A percentile compares a stretch with the other conserved stretches of the same genome.
phyloP scores from a whole-genome alignment of 257 asterid genomes.

The Cinchona pubescens region DNA sequence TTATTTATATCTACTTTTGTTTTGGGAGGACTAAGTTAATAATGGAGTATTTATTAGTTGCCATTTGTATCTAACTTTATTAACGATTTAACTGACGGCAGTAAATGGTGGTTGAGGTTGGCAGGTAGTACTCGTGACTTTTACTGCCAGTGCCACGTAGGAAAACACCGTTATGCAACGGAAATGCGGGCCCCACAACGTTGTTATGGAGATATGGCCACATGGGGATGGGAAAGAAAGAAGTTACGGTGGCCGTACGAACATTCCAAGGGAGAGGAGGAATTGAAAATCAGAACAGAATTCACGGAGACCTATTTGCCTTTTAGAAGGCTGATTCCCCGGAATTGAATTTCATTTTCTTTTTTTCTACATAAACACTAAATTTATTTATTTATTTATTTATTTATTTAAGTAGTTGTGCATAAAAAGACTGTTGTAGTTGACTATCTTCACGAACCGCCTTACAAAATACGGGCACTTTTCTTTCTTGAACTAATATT shows the following conservation, averaged over 20 bases:
- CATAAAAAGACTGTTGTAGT: too few relatives aligned
- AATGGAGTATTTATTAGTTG: background rate
- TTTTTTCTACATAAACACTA: too few relatives aligned
- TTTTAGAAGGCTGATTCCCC: conserved; percentile 30
- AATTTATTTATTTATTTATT: too few relatives aligned
- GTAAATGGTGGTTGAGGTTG: background rate
- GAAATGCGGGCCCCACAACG: background rate
- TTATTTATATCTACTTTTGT: too few relatives aligned
- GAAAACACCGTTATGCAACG: conserved; percentile 15
- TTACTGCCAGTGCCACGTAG: conserved; percentile 7
- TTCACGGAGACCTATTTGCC: conserved; percentile 43
- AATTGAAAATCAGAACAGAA: conserved; percentile 23
- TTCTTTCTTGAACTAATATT: too few relatives aligned
- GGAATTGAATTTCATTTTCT: conserved; percentile 21
- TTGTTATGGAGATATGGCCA: background rate
- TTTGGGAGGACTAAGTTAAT: background rate
- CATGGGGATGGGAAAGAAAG: background rate
- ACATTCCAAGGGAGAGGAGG: conserved; percentile 30
- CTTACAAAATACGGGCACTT: too few relatives aligned
- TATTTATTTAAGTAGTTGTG: too few relatives aligned
- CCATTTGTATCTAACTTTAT: background rate
- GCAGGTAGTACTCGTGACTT: background rate
- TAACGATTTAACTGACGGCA: conserved; percentile 7
- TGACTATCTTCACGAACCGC: too few relatives aligned
- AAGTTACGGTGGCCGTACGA: conserved; percentile 33